phyloP scores from a whole-genome alignment of 441 rosid species.

The Mallotus japonicus region DNA sequence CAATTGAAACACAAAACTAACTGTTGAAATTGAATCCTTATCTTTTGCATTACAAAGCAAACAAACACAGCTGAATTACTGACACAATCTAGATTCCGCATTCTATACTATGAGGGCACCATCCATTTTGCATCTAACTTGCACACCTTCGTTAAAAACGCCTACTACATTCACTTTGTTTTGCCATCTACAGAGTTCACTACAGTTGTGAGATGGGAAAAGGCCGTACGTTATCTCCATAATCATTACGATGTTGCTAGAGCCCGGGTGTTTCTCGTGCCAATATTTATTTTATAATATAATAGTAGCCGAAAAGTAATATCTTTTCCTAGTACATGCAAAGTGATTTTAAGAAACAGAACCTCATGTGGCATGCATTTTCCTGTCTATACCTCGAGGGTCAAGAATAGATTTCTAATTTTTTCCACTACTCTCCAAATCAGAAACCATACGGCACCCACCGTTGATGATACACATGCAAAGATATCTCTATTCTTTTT shows the following conservation, averaged over 20 bases:
- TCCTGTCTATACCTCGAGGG: neutral
- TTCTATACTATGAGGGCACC: no score
- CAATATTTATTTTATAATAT: no score
- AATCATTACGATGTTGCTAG: neutral
- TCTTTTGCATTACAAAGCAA: no score
- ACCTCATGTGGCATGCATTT: neutral
- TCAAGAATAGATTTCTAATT: neutral
- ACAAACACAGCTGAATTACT: no score
- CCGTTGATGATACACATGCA: no score
- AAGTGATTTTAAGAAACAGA: neutral
- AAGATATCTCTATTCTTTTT: no score
- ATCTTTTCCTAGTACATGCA: neutral
- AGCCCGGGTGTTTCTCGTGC: no score
- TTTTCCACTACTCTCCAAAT: neutral
- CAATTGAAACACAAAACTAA: no score
- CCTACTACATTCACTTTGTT: neutral
- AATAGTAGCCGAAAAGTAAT: neutral
- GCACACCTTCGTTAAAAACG: neutral
- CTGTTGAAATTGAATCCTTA: no score
- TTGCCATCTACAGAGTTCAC: neutral
- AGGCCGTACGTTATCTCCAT: neutral
- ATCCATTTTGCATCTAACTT: neutral
- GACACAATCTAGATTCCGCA: no score
- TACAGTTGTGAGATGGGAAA: conserved; percentile 6
- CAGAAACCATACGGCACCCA: no score